Evolutionary conservation across 306 rosid genomes (phyloP), one percentile per base, ranked within the genome.

Genomic region (Carpinus viminea): DNA sequence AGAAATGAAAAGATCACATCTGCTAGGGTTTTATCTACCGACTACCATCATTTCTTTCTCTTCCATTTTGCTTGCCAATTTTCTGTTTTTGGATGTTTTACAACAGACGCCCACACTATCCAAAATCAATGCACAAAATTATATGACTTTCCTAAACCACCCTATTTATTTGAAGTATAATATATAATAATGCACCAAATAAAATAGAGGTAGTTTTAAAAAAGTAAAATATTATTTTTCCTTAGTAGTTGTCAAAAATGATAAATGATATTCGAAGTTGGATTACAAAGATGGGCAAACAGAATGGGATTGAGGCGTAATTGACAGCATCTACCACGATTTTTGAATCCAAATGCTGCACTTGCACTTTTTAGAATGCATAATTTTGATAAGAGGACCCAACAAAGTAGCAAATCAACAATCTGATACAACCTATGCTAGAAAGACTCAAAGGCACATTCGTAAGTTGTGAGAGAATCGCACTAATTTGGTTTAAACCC

Each of bases 21-120:
- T 66, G 82, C 73, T 80, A 45, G 85, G 90, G 72, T 43, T 77
- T 86, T 79, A 74, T 77, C 81, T 20, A 77, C 26, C 26, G 26
- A 24, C 26, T 24, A 24, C 21, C 74, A 46, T 62, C 74, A 76
- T 69, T 78, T 75, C 65, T 10, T 59, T 20, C 12, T 59, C 66
- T 24, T 59, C 36, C 66, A 59, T 24, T 59, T 59, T 59, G 12
- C 10, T 26, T 59, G 7, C 45, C 45, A 5, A 41, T 41, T 5
- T 5, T 24, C 66, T 24, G 1, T 11, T 31, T 28, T 31, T 31
- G 7, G 45, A 62, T 13, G 45, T 31, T 31, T 43, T 13, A 15
- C 5, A 62, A 62, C 9, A 7, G 43, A 28, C 13, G 41, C 26
- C 7, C 68, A 12, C 68, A 12, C 15, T 60, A 21, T 57, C 64